Evolutionary conservation across 306 rosid genomes (phyloP).

Genomic region (Dalbergia cultrata): DNA sequence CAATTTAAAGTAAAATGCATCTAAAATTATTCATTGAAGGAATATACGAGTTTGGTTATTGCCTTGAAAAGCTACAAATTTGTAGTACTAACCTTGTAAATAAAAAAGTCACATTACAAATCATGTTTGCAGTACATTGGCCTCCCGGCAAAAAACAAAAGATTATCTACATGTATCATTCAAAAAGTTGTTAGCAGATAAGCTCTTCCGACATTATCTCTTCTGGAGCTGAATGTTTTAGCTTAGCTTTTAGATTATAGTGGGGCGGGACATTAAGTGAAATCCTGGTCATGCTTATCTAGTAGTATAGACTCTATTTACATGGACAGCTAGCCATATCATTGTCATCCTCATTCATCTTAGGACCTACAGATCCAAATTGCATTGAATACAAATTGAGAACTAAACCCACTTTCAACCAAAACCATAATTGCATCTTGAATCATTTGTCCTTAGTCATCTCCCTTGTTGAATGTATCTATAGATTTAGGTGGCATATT

Average conservation of each 20-base stretch:
- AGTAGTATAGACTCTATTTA: conserved; percentile 27
- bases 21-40: background rate
- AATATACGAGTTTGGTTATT: background rate
- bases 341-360: conserved; percentile 40
- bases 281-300: conserved; percentile 44
- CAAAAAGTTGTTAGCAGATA: background rate
- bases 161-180: conserved; percentile 3
- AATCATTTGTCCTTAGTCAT: conserved; percentile 35
- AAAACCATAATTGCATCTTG: conserved; percentile 54
- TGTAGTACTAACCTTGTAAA: too few species aligned
- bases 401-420: conserved; percentile 57
- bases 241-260: background rate
- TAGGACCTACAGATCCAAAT: conserved; percentile 43
- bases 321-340: conserved; percentile 33
- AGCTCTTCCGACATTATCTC: conserved; percentile 12
- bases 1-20: background rate
- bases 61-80: too few species aligned
- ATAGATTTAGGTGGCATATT: conserved; percentile 61
- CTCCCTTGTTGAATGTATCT: conserved; percentile 42
- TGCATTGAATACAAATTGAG: conserved; percentile 52
- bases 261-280: conserved; percentile 33
- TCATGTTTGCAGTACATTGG: too few species aligned
- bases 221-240: background rate
- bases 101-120: too few species aligned
- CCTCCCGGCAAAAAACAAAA: background rate